Conservation (phyloP, 495 filamentous ascomycete genomes). For the Neurospora terricola region DNA sequence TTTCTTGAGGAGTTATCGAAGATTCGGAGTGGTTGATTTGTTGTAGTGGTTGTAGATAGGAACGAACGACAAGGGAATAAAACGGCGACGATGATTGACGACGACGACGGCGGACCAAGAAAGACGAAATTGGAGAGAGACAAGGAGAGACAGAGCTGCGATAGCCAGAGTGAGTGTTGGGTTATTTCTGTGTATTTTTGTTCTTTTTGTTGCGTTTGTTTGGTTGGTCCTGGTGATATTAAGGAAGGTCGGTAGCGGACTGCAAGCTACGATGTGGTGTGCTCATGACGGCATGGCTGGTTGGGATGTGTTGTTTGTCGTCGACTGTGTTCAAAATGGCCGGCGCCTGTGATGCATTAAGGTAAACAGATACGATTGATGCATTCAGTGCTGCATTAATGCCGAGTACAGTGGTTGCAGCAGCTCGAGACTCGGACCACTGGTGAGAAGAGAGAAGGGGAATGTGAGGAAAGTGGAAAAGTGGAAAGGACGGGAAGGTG, state of each 20-base stretch:
- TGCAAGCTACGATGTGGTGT: background rate
- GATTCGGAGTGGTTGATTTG: background rate
- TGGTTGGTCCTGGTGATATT: background rate
- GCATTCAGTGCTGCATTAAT: background rate
- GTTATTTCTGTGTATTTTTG: background rate
- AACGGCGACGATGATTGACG: background rate
- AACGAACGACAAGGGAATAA: background rate
- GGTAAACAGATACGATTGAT: background rate
- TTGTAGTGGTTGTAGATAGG: background rate
- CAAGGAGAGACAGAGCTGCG: background rate
- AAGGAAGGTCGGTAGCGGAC: background rate
- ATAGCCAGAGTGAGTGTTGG: background rate
- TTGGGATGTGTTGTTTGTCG: background rate
- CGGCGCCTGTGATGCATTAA: background rate
- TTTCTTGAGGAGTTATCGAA: background rate
- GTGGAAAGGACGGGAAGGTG: background rate
- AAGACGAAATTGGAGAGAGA: background rate
- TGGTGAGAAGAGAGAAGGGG: background rate
- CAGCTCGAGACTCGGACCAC: background rate
- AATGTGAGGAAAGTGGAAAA: background rate
- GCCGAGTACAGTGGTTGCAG: background rate
- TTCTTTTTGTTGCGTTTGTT: background rate
- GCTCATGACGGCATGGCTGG: background rate
- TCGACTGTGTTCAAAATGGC: background rate
- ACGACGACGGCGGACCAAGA: background rate